These are phyloP conservation scores for Russula sp. DNA, from an alignment of 768 basidiomycete genomes.

Conservation along the genomic window DNA sequence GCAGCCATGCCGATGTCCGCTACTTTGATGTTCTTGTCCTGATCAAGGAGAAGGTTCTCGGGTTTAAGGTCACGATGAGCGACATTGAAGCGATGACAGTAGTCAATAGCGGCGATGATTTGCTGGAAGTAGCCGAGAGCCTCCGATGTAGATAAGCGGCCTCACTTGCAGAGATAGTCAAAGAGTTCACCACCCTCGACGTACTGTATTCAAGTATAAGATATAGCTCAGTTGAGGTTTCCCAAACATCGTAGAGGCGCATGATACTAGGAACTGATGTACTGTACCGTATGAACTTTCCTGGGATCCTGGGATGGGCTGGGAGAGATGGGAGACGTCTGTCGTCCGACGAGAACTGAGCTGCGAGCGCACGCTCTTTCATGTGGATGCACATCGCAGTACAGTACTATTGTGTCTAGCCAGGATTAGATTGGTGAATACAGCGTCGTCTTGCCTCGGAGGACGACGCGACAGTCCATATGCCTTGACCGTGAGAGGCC, in stretches of 20 bases:
- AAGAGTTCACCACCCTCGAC: constrained; percentile 93
- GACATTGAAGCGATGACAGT: constrained; percentile 92
- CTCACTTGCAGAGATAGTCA: constrained; percentile 79
- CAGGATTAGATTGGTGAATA: too few species aligned
- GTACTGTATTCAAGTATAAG: constrained; percentile 93
- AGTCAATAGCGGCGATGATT: constrained; percentile 85
- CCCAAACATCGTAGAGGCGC: constrained; percentile 95
- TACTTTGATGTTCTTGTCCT: constrained; percentile 82
- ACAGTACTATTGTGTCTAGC: too few species aligned
- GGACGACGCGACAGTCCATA: too few species aligned
- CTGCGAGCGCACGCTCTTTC: too few species aligned
- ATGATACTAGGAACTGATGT: constrained; percentile 91
- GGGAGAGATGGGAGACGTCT: too few species aligned
- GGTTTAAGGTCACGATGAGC: constrained; percentile 89
- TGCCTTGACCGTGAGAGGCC: too few species aligned
- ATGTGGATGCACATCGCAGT: too few species aligned
- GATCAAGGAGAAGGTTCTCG: constrained; percentile 85
- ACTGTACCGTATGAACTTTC: too few species aligned
- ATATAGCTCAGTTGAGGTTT: constrained; percentile 81
- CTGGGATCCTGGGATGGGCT: too few species aligned
- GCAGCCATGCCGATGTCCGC: constrained; percentile 98
- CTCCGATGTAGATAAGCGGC: constrained; percentile 60
- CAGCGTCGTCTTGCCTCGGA: too few species aligned
- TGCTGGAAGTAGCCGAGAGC: constrained; percentile 87
- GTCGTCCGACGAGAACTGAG: too few species aligned